phyloP scores from a whole-genome alignment of 129 eudicot genomes.

The Arctium lappa region DNA sequence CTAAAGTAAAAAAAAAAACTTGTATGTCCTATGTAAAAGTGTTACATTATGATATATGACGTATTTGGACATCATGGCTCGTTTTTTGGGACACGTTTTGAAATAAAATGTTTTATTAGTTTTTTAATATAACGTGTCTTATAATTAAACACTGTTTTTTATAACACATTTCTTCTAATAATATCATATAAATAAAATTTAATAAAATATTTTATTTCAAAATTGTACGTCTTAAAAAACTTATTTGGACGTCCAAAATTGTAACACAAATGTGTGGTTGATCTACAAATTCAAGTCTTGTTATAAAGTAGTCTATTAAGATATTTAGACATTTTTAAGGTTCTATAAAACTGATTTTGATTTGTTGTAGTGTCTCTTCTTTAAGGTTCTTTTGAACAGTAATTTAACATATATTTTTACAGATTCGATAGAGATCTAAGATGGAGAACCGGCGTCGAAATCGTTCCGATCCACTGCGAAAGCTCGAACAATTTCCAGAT shows the following conservation, averaged over 20 bases:
- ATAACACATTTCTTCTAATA: no score
- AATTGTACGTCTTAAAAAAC: neutral
- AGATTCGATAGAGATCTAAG: slow-evolving; percentile 89
- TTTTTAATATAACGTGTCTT: no score
- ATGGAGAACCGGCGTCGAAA: slow-evolving; percentile 87
- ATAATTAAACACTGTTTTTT: neutral
- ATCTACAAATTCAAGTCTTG: neutral
- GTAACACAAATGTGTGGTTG: neutral
- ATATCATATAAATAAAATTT: neutral
- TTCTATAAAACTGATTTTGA: neutral
- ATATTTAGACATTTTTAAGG: neutral
- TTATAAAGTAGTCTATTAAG: neutral
- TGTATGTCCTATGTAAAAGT: neutral
- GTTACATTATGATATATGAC: neutral
- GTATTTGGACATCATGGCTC: neutral
- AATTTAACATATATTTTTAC: slow-evolving; percentile 10
- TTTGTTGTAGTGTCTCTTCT: neutral
- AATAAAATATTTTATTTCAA: neutral
- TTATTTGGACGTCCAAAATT: neutral
- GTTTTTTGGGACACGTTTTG: no score
- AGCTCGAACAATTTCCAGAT: slow-evolving; percentile 75
- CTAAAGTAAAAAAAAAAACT: neutral
- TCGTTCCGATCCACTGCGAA: slow-evolving; percentile 72
- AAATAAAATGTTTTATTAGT: no score
- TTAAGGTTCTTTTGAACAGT: neutral